These are phyloP conservation scores for Dalbergia cochinchinensis DNA, from an alignment of 306 rosid genomes.

Conservation along the genomic window DNA sequence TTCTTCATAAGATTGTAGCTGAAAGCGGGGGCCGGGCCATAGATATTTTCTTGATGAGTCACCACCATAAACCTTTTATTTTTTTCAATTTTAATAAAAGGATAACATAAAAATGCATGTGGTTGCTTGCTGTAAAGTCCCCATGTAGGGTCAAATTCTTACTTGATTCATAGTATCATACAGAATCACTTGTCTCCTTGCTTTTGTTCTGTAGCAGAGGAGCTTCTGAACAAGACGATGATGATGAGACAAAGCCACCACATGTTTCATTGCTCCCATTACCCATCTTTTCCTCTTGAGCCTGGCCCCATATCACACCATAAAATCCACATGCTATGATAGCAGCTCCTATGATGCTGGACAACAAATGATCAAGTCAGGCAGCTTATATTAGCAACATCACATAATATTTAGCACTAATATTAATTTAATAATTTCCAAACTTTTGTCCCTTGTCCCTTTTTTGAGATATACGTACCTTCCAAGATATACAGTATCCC, in stretches of 20 bases:
- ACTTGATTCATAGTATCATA: neutral
- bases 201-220: conserved; percentile 41
- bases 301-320: conserved; percentile 59
- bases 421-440: neutral
- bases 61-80: no score
- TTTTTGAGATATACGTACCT: conserved; percentile 28
- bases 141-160: neutral
- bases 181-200: conserved; percentile 12
- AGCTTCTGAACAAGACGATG: conserved; percentile 11
- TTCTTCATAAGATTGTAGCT: no score
- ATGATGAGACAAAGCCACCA: neutral
- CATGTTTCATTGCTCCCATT: neutral
- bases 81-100: no score
- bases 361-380: neutral
- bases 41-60: no score
- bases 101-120: neutral
- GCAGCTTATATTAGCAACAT: neutral
- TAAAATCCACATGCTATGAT: conserved; percentile 54
- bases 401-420: neutral
- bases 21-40: no score
- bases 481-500: conserved; percentile 56
- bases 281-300: conserved; percentile 44
- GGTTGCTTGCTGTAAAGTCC: neutral
- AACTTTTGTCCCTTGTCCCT: neutral
- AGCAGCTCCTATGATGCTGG: conserved; percentile 51